A percentile compares a stretch with the other conserved stretches of the same genome.
Evolutionary conservation across 1,284 basidiomycete genomes (phyloP).

Genomic region (Ganoderma multipileum): DNA sequence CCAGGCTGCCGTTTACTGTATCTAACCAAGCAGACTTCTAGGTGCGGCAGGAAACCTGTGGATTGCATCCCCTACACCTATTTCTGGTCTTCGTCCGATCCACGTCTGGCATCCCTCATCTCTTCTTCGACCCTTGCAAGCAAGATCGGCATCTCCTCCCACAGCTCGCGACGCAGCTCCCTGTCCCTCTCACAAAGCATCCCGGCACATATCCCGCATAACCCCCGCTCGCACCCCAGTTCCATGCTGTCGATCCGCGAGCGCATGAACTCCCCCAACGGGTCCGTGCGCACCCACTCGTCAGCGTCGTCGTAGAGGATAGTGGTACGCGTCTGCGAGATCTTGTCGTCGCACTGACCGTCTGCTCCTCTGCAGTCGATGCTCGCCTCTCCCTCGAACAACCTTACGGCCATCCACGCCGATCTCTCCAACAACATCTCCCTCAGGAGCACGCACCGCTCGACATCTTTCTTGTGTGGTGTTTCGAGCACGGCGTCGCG

Average conservation of each 20-base stretch:
- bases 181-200: not conserved
- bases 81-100: not conserved
- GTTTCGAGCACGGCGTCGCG: not conserved
- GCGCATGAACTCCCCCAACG: not conserved
- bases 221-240: not conserved
- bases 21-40: not conserved
- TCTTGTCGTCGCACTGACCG: not conserved
- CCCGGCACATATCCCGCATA: constrained; percentile 1
- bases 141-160: constrained; percentile 2
- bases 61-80: not conserved
- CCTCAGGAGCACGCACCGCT: constrained; percentile 1
- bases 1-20: too few species aligned
- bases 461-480: not conserved
- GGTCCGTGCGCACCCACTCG: not conserved
- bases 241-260: not conserved
- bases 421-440: not conserved
- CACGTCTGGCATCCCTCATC: not conserved
- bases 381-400: constrained; percentile 2
- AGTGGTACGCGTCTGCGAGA: not conserved
- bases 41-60: not conserved
- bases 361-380: not conserved
- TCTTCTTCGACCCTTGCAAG: not conserved
- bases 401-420: not conserved
- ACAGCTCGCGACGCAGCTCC: constrained; percentile 3
- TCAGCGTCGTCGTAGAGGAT: not conserved